Evolutionary conservation across 2,329 filamentous ascomycete genomes (phyloP).

Genomic region (Phialophora macrospora): DNA sequence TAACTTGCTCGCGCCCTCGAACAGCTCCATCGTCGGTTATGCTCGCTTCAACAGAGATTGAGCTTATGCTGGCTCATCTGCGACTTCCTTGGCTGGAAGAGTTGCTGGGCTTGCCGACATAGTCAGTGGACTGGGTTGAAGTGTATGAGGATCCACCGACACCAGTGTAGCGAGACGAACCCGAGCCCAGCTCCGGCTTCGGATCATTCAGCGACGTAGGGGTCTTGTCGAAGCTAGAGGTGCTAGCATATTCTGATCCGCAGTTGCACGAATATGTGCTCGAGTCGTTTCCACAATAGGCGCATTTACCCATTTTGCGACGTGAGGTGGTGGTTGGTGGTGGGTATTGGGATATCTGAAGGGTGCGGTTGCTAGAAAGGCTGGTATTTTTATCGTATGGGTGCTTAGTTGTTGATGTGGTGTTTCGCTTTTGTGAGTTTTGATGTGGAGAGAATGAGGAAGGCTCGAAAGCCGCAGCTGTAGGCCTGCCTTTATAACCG

Average conservation of each 20-base stretch:
- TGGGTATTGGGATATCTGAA: not conserved
- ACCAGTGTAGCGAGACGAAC: conserved; percentile 6
- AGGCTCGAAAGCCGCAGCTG: not conserved
- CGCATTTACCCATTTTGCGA: conserved; percentile 15
- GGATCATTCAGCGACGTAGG: conserved; percentile 15
- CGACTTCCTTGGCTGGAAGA: conserved; percentile 7
- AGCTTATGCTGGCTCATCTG: not conserved
- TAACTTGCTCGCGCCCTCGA: not conserved
- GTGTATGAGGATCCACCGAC: conserved; percentile 1
- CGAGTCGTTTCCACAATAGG: conserved; percentile 15
- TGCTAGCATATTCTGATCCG: conserved; percentile 15
- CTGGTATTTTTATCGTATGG: not conserved
- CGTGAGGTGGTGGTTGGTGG: not conserved
- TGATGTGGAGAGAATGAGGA: conserved; percentile 1
- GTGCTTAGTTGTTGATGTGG: not conserved
- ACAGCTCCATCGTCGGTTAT: not conserved
- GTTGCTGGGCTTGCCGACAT: conserved; percentile 9
- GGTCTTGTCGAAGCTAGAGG: conserved; percentile 9
- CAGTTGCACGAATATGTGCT: conserved; percentile 13
- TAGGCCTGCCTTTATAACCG: conserved; percentile 5
- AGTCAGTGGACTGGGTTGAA: not conserved
- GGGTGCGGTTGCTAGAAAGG: not conserved
- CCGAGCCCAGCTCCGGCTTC: conserved; percentile 14
- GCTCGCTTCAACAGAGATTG: not conserved
- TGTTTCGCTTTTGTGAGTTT: not conserved